phyloP scores from a whole-genome alignment of 208 protist genomes.

The Trypanosoma mega region DNA sequence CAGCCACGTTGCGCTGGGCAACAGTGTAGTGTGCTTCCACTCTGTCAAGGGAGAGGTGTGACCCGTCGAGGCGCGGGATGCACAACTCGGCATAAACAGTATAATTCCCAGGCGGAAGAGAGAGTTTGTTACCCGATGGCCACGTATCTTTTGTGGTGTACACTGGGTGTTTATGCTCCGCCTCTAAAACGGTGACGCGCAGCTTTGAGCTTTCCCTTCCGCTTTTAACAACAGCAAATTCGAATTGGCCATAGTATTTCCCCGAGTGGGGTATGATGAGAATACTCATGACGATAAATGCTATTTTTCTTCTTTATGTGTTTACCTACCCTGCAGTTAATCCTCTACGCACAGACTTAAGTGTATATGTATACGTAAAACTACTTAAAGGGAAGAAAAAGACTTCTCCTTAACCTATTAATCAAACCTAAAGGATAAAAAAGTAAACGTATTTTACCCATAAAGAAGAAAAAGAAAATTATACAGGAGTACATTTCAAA shows the following conservation, averaged over 20 bases:
- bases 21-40: slow-evolving; percentile 4
- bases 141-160: slow-evolving; percentile 8
- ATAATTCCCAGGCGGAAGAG: slow-evolving; percentile 15
- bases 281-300: slow-evolving; percentile 4
- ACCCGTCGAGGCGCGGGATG: slow-evolving; percentile 14
- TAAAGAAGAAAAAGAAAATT: background rate
- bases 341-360: too few relatives aligned
- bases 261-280: slow-evolving; percentile 17
- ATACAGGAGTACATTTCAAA: background rate
- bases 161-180: background rate
- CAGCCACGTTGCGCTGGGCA: background rate
- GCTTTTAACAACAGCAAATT: slow-evolving; percentile 16
- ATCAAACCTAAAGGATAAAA: too few relatives aligned
- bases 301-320: too few relatives aligned
- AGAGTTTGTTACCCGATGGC: slow-evolving; percentile 11
- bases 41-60: background rate
- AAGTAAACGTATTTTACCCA: background rate
- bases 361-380: too few relatives aligned
- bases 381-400: too few relatives aligned
- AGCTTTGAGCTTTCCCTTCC: slow-evolving; percentile 6
- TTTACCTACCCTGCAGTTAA: too few relatives aligned
- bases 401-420: too few relatives aligned
- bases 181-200: slow-evolving; percentile 9
- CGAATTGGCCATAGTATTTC: slow-evolving; percentile 16
- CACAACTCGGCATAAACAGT: slow-evolving; percentile 7